Evolutionary conservation across 768 basidiomycete species (phyloP).

Genomic region (Lepiota venenata): DNA sequence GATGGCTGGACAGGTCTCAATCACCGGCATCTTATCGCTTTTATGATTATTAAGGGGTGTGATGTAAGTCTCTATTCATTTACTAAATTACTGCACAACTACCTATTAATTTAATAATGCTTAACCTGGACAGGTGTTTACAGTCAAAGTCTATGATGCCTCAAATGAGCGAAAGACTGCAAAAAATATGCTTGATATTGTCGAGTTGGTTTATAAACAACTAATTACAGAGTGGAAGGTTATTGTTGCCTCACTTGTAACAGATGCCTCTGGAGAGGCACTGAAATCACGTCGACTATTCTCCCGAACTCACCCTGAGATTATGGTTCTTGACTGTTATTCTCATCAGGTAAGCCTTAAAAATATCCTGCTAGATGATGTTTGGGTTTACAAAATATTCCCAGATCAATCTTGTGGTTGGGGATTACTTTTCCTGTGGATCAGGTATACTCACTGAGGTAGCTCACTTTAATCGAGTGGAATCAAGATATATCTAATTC

Average conservation of each 20-base stretch:
- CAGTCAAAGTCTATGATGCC: constrained; percentile 27
- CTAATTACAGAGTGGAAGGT: constrained; percentile 24
- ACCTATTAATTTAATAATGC: too few species aligned
- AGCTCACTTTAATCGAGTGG: too few species aligned
- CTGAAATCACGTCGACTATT: constrained; percentile 19
- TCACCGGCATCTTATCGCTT: constrained; percentile 26
- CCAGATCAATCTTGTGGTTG: constrained; percentile 28
- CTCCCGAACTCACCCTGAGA: constrained; percentile 1
- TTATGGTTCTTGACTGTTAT: constrained; percentile 21
- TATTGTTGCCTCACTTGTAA: constrained; percentile 24
- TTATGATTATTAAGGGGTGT: constrained; percentile 20
- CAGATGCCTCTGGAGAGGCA: constrained; percentile 34
- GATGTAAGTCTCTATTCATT: constrained; percentile 3
- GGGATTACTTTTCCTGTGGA: constrained; percentile 31
- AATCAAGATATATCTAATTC: too few species aligned
- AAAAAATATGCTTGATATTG: constrained; percentile 22
- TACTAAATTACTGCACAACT: too few species aligned
- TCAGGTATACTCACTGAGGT: too few species aligned
- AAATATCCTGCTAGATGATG: neutral
- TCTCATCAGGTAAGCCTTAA: constrained; percentile 21
- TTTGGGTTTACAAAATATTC: neutral
- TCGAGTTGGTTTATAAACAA: constrained; percentile 15
- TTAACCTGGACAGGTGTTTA: constrained; percentile 30
- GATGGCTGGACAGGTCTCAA: constrained; percentile 35
- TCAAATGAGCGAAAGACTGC: constrained; percentile 28